Base-by-base conservation (phyloP, 176 grass and related monocot species). In the Musa acuminata region DNA sequence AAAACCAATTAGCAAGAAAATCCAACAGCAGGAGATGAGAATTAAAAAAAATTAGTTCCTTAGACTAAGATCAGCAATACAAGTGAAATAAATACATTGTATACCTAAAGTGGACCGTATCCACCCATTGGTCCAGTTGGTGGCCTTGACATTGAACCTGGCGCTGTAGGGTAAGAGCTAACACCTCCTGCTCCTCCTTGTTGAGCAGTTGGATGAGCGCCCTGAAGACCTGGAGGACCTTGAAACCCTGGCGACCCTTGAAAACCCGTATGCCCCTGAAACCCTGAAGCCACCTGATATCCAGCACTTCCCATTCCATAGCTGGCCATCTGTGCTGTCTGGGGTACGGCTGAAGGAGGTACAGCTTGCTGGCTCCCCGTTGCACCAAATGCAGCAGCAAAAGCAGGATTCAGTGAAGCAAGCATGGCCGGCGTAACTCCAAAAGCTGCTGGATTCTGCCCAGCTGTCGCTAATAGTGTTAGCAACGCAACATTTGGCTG, bases 241-340 rank as follows among this genome's bases (percentile, higher is more conserved):
- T 90, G 96, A 87, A 91, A 91, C 35, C 86, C 96, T 68, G 95
- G 90, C 4, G 95, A 79, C 6, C 94, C 94, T 84, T 98, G 94
- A 83, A 93, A 98, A 64, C 90, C 90, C 80, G 90, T 82, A 82
- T 90, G 82, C 5, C 77, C 88, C 81, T 94, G 93, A 74, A 85
- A 92, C n/a, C 83, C 54, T 52, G 78, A 49, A 24, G 86, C 71
- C 73, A 78, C 89, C 82, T 86, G 90, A 76, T 89, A 57, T 77
- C 82, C 80, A 64, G 93, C 84, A 54, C 80, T 87, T 51, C 83
- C 89, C 16, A 87, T 72, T 6, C 87, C 93, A 75, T 86, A 92
- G 60, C 71, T 85, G 55, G 87, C 80, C 67, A 87, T 68, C 20
- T 80, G 87, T 73, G 82, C 55, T 5, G 81, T 25, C 70, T 87